These are phyloP conservation scores for Naganishia friedmannii DNA, from an alignment of 768 basidiomycete genomes.

Conservation along the genomic window DNA sequence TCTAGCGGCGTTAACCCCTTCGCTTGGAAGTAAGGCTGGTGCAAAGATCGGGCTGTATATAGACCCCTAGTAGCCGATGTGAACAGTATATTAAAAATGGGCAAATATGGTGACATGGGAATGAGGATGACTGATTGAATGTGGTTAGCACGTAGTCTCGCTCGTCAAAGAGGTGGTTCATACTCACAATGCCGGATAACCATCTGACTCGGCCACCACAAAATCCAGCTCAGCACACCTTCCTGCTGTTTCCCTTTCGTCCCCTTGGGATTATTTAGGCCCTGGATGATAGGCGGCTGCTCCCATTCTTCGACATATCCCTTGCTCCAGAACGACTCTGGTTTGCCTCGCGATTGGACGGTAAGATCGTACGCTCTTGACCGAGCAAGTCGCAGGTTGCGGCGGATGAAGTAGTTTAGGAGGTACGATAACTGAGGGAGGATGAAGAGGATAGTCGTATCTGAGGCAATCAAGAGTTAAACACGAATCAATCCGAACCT, in stretches of 20 bases:
- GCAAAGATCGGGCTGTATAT: constrained; percentile 51
- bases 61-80: constrained; percentile 51
- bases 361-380: constrained; percentile 65
- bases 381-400: constrained; percentile 74
- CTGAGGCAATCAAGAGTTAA: constrained; percentile 10
- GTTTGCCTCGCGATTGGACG: constrained; percentile 75
- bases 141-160: background rate
- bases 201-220: constrained; percentile 51
- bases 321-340: constrained; percentile 69
- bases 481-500: background rate
- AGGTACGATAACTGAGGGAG: constrained; percentile 72
- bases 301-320: constrained; percentile 52
- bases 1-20: constrained; percentile 77
- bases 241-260: constrained; percentile 35
- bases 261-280: constrained; percentile 35
- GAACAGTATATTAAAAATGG: constrained; percentile 51
- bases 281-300: constrained; percentile 41
- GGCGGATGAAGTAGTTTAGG: constrained; percentile 75
- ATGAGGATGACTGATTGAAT: constrained; percentile 43
- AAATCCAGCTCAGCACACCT: constrained; percentile 39
- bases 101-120: constrained; percentile 49
- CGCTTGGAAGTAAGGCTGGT: constrained; percentile 69
- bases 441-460: constrained; percentile 60
- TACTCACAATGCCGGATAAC: constrained; percentile 47
- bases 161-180: background rate